These are phyloP conservation scores for Protomyces macrosporus DNA, from an alignment of 1,139 yeast genomes.

Conservation along the genomic window DNA sequence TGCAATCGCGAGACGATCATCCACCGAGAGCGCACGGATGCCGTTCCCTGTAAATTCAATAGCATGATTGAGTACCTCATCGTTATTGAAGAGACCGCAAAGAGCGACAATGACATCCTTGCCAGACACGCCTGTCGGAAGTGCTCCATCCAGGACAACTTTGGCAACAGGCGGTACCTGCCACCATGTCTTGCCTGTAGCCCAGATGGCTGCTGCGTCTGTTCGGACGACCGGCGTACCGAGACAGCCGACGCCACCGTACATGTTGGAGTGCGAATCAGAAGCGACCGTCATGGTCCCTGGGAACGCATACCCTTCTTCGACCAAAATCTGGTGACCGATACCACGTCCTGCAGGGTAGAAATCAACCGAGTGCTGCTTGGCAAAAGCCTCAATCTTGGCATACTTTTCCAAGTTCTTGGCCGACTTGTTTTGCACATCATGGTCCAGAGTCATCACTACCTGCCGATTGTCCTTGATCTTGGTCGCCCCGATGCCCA, in stretches of 20 bases:
- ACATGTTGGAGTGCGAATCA: constrained; percentile 95
- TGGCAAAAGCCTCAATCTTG: constrained; percentile 84
- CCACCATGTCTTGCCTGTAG: constrained; percentile 99
- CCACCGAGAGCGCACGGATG: constrained; percentile 65
- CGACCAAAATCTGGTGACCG: constrained; percentile 98
- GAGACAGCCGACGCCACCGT: constrained; percentile 91
- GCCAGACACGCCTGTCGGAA: constrained; percentile 87
- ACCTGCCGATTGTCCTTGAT: constrained; percentile 83
- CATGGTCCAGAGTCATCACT: constrained; percentile 94
- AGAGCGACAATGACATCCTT: constrained; percentile 94
- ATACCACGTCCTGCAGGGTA: constrained; percentile 99
- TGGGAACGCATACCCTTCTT: constrained; percentile 97
- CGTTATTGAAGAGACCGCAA: constrained; percentile 92
- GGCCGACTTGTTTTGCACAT: constrained; percentile 86
- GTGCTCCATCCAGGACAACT: constrained; percentile 74
- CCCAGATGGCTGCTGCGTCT: constrained; percentile 99
- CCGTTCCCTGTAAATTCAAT: constrained; percentile 94
- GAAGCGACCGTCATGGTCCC: constrained; percentile 89
- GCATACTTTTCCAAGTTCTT: constrained; percentile 79
- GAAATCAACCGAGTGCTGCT: constrained; percentile 88
- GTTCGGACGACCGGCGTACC: constrained; percentile 98
- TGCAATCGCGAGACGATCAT: constrained; percentile 91
- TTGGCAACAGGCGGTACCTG: constrained; percentile 98
- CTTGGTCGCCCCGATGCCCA: constrained; percentile 83
- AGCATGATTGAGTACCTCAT: constrained; percentile 94